Evolutionary conservation across 2,329 filamentous ascomycete species (phyloP).

Genomic region (Fusarium falciforme): DNA sequence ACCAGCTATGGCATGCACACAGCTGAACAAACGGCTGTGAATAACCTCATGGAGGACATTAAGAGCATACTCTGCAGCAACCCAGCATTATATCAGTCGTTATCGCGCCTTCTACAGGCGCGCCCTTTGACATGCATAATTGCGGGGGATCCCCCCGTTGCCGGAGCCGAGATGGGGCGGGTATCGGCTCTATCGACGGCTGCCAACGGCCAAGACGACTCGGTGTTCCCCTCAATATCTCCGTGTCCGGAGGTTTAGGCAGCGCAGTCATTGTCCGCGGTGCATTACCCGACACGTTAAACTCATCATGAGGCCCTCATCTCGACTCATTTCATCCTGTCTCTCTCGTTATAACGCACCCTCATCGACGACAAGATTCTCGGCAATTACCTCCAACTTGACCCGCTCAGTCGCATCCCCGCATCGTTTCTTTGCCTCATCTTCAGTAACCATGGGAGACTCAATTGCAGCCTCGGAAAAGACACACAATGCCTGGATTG

Average conservation of each 20-base stretch:
- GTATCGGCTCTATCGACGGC: conserved; percentile 14
- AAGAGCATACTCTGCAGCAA: not conserved
- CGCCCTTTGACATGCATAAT: conserved; percentile 6
- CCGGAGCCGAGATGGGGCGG: conserved; percentile 26
- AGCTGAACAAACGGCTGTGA: not conserved
- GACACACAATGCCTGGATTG: conserved; percentile 51
- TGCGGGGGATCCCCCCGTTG: conserved; percentile 13
- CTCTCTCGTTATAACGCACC: not conserved
- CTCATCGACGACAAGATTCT: not conserved
- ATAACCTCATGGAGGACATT: not conserved
- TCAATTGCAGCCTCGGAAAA: conserved; percentile 15
- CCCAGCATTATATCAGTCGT: not conserved
- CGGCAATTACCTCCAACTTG: not conserved
- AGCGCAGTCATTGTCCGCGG: not conserved
- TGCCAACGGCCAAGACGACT: conserved; percentile 15
- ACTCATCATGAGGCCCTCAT: conserved; percentile 16
- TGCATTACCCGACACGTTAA: conserved; percentile 1
- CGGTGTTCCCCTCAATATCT: conserved; percentile 22
- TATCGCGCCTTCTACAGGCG: not conserved
- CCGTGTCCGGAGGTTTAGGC: conserved; percentile 13
- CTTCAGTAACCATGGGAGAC: conserved; percentile 29
- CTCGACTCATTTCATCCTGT: conserved; percentile 11
- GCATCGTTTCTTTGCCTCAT: conserved; percentile 23
- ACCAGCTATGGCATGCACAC: not conserved
- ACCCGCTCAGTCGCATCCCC: not conserved